Evolutionary conservation across 2,329 filamentous ascomycete genomes (phyloP).

Genomic region (Claviceps capensis): DNA sequence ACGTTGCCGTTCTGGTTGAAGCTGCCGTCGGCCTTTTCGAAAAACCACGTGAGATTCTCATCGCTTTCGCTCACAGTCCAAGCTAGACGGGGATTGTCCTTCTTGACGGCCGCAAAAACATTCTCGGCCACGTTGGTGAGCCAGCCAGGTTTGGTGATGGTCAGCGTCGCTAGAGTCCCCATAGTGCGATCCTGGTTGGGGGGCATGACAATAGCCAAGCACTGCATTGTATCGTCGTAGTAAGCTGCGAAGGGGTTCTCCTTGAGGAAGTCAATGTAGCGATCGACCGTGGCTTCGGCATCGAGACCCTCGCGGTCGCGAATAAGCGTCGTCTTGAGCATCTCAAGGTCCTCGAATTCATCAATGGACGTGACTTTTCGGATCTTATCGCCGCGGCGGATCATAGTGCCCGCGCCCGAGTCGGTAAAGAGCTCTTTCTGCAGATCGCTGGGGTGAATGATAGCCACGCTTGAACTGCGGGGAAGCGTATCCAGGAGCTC

Average conservation of each 20-base stretch:
- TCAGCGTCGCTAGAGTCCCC: conserved; percentile 78
- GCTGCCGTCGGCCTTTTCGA: conserved; percentile 90
- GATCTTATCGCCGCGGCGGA: conserved; percentile 83
- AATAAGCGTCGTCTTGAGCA: conserved; percentile 70
- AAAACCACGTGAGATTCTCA: conserved; percentile 97
- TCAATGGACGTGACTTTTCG: conserved; percentile 56
- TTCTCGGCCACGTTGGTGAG: conserved; percentile 91
- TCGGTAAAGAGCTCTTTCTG: conserved; percentile 97
- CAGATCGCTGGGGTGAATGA: conserved; percentile 90
- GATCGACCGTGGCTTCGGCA: conserved; percentile 69
- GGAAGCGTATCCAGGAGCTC: conserved; percentile 80
- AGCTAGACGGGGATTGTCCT: conserved; percentile 78
- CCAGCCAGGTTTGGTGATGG: conserved; percentile 90
- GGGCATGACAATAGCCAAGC: conserved; percentile 76
- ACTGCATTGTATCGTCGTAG: conserved; percentile 88
- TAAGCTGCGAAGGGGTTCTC: conserved; percentile 79
- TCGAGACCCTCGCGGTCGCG: conserved; percentile 72
- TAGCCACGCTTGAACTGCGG: conserved; percentile 85
- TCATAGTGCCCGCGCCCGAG: conserved; percentile 84
- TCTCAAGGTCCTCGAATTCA: conserved; percentile 62
- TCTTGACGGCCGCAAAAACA: conserved; percentile 84
- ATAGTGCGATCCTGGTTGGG: conserved; percentile 51
- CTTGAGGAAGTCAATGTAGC: conserved; percentile 69
- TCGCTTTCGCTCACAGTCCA: conserved; percentile 97
- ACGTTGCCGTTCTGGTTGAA: conserved; percentile 75